These are phyloP conservation scores for Pouteria glomerata DNA, from an alignment of 148 eudicot genomes.

Conservation along the genomic window DNA sequence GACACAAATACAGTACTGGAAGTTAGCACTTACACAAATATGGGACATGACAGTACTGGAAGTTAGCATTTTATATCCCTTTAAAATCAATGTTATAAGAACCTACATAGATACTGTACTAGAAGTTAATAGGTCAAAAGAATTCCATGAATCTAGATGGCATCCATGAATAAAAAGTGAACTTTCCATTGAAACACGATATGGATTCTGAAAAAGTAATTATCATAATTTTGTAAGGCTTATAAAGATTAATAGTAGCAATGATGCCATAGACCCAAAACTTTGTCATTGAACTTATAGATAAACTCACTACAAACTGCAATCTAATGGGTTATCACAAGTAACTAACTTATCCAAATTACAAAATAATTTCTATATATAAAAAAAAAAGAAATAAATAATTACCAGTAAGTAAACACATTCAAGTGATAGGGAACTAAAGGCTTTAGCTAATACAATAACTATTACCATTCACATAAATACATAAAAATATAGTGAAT, in stretches of 20 bases:
- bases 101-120: not conserved
- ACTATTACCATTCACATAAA: not conserved
- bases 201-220: not conserved
- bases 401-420: constrained; percentile 5
- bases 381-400: constrained; percentile 15
- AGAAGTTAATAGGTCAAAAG: not conserved
- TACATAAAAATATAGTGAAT: not conserved
- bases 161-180: too few relatives aligned
- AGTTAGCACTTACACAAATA: too few relatives aligned
- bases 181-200: too few relatives aligned
- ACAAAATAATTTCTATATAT: constrained; percentile 68
- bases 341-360: constrained; percentile 63
- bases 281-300: constrained; percentile 1
- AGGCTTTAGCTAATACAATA: not conserved
- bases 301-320: constrained; percentile 65
- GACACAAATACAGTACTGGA: not conserved
- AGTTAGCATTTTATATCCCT: too few relatives aligned
- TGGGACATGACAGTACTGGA: too few relatives aligned
- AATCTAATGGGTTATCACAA: constrained; percentile 71
- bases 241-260: not conserved
- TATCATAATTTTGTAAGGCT: not conserved
- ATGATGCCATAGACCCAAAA: not conserved
- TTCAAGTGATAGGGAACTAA: not conserved
- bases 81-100: not conserved
- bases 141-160: not conserved